Evolutionary conservation across 2,329 filamentous ascomycete species (phyloP).

Genomic region (Dothideomycetes sp.): DNA sequence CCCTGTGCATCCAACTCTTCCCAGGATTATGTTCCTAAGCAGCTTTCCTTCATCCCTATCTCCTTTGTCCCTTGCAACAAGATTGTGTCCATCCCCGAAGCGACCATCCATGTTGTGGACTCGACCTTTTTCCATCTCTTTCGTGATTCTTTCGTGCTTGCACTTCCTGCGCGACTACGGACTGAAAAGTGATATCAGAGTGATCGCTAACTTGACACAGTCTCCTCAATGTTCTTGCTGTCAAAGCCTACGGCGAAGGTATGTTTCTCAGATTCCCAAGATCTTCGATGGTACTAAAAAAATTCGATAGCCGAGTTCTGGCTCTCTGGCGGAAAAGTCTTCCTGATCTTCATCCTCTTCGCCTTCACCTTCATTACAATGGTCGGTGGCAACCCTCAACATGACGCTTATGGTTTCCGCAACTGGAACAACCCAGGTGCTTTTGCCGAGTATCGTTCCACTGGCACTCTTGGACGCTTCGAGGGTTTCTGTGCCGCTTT

Average conservation of each 20-base stretch:
- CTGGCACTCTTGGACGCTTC: slow-evolving; percentile 1
- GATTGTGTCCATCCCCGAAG: too few relatives aligned
- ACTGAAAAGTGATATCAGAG: too few relatives aligned
- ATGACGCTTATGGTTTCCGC: slow-evolving; percentile 35
- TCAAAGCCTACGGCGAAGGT: slow-evolving; percentile 38
- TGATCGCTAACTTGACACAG: slow-evolving; percentile 13
- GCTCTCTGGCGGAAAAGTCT: slow-evolving; percentile 43
- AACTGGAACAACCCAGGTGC: slow-evolving; percentile 27
- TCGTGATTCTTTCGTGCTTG: not conserved
- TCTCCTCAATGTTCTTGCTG: slow-evolving; percentile 35
- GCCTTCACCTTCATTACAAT: slow-evolving; percentile 21
- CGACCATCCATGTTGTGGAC: too few relatives aligned
- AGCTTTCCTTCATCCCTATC: too few relatives aligned
- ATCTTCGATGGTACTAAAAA: too few relatives aligned
- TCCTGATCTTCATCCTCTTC: slow-evolving; percentile 33
- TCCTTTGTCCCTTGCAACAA: slow-evolving; percentile 8
- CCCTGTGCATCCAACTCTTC: too few relatives aligned
- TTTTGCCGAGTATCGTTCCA: slow-evolving; percentile 23
- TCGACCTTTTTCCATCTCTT: not conserved
- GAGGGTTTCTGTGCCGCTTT: slow-evolving; percentile 30
- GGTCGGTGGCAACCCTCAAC: slow-evolving; percentile 25
- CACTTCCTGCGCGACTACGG: too few relatives aligned
- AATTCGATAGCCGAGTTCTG: slow-evolving; percentile 30
- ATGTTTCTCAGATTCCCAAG: too few relatives aligned
- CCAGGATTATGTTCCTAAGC: too few relatives aligned